phyloP scores from a whole-genome alignment of 2,329 filamentous ascomycete genomes.

The Pseudogymnoascus sp. region DNA sequence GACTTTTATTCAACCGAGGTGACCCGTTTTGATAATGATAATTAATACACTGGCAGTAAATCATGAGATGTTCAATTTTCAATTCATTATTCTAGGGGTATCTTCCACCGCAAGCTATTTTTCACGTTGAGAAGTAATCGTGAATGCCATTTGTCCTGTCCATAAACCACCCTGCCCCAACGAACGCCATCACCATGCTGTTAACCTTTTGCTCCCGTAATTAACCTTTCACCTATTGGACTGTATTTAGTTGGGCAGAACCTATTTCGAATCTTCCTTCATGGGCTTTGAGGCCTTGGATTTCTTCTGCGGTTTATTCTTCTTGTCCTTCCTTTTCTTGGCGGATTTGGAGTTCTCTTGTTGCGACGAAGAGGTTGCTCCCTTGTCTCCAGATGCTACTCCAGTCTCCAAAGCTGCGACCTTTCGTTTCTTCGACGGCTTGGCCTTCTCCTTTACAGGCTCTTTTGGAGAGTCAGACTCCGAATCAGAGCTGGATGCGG shows the following conservation, averaged over 20 bases:
- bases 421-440: slow-evolving; percentile 21
- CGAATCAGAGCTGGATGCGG: not conserved
- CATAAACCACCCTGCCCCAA: not conserved
- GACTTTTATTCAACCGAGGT: not conserved
- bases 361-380: slow-evolving; percentile 16
- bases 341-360: slow-evolving; percentile 13
- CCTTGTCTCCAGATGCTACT: slow-evolving; percentile 4
- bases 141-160: not conserved
- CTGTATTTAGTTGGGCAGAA: not conserved
- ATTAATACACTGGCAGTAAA: not conserved
- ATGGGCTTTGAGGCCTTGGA: slow-evolving; percentile 21
- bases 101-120: not conserved
- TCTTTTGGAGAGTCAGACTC: not conserved
- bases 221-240: not conserved
- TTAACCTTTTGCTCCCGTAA: slow-evolving; percentile 3
- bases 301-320: slow-evolving; percentile 25
- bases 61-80: not conserved
- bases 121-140: not conserved
- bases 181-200: slow-evolving; percentile 6
- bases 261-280: not conserved
- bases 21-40: slow-evolving; percentile 1
- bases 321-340: slow-evolving; percentile 27
- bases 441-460: slow-evolving; percentile 11
- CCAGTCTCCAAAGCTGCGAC: slow-evolving; percentile 14
- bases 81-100: slow-evolving; percentile 6